phyloP scores from a whole-genome alignment of 140 eudicot genomes.

The Erigeron philadelphicus region DNA sequence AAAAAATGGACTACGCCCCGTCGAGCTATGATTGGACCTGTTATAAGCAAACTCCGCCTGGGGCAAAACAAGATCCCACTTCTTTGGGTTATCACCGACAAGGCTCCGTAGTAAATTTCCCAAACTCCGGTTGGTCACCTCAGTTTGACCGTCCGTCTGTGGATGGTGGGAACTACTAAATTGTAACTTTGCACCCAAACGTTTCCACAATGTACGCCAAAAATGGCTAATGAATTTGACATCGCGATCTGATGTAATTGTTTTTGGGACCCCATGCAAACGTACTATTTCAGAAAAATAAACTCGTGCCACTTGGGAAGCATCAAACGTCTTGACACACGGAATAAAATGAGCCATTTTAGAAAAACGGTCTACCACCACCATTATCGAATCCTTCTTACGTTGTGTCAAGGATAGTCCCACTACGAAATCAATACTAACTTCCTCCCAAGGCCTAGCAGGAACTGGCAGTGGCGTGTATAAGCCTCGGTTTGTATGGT shows the following conservation, averaged over 20 bases:
- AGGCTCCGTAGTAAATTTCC: background rate
- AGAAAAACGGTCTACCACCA: background rate
- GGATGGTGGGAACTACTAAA: too few relatives aligned
- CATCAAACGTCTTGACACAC: background rate
- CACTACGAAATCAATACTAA: background rate
- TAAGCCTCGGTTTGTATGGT: too few relatives aligned
- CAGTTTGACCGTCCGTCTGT: background rate
- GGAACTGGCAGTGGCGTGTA: background rate
- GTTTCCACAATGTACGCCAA: too few relatives aligned
- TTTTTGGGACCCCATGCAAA: too few relatives aligned
- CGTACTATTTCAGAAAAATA: too few relatives aligned
- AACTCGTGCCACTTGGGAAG: background rate
- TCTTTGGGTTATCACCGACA: background rate
- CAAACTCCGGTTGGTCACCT: background rate
- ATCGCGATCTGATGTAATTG: too few relatives aligned
- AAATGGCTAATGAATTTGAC: too few relatives aligned
- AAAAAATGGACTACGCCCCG: background rate
- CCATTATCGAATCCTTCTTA: slow-evolving; percentile 1
- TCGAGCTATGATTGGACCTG: background rate
- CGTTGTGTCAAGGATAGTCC: background rate
- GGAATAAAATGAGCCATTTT: background rate
- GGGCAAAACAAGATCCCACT: background rate
- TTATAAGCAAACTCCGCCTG: background rate
- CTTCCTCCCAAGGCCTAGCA: background rate
- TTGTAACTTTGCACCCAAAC: too few relatives aligned